phyloP scores from a whole-genome alignment of 352 stramenopile genomes.

The Phytopythium kandeliae region DNA sequence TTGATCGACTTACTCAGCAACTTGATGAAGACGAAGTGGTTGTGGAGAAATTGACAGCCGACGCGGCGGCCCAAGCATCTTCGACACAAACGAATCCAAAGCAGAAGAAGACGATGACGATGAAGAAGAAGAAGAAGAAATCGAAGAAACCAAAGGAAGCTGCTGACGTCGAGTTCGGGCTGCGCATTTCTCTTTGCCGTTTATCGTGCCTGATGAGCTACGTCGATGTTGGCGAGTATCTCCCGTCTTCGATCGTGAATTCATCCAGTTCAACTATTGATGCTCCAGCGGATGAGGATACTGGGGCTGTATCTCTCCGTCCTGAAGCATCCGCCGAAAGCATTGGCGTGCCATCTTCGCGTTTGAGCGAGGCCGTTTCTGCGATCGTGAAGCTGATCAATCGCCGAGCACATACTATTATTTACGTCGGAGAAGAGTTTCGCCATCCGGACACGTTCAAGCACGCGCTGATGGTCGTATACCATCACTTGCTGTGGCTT shows the following conservation, averaged over 20 bases:
- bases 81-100: constrained; percentile 12
- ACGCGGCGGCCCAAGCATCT: constrained; percentile 14
- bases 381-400: constrained; percentile 37
- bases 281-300: neutral
- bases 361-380: constrained; percentile 31
- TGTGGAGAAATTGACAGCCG: constrained; percentile 12
- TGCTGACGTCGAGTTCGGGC: constrained; percentile 61
- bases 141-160: constrained; percentile 28
- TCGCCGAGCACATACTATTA: constrained; percentile 41
- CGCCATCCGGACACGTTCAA: constrained; percentile 57
- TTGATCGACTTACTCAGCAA: constrained; percentile 51
- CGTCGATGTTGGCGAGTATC: constrained; percentile 59
- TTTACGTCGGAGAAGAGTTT: constrained; percentile 43
- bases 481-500: constrained; percentile 74
- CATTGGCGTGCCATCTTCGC: constrained; percentile 1
- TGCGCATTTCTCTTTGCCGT: constrained; percentile 52
- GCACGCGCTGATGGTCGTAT: constrained; percentile 57
- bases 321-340: neutral
- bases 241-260: constrained; percentile 16
- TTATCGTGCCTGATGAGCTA: constrained; percentile 58
- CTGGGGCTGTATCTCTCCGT: neutral
- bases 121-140: constrained; percentile 10
- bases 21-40: constrained; percentile 52
- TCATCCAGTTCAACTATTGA: neutral
- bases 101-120: constrained; percentile 19